Conservation (phyloP, 2,329 filamentous ascomycete species). For the Trichoderma arundinaceum region DNA sequence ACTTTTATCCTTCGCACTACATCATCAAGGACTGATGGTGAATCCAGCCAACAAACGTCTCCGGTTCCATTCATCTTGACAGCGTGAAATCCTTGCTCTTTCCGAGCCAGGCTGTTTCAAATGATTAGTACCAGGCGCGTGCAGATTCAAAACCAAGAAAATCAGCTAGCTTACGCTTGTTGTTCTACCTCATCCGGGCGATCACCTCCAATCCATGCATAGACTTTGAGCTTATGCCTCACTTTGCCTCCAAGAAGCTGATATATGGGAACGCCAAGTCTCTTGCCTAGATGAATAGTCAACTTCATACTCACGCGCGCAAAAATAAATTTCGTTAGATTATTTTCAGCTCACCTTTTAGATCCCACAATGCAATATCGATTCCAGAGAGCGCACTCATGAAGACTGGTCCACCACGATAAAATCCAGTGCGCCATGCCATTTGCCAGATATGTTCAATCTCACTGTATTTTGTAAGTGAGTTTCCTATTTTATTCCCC, state of each 20-base stretch:
- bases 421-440: slow-evolving; percentile 73
- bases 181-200: slow-evolving; percentile 68
- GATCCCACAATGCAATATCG: slow-evolving; percentile 80
- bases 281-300: slow-evolving; percentile 45
- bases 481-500: not conserved
- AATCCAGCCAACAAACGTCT: slow-evolving; percentile 77
- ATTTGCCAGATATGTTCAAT: slow-evolving; percentile 84
- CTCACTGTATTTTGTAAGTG: slow-evolving; percentile 53
- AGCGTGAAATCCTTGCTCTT: slow-evolving; percentile 66
- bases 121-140: not conserved
- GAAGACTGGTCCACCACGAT: slow-evolving; percentile 77
- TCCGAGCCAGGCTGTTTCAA: slow-evolving; percentile 56
- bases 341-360: slow-evolving; percentile 59
- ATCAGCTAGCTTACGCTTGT: slow-evolving; percentile 57
- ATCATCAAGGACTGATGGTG: slow-evolving; percentile 65
- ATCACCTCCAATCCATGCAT: slow-evolving; percentile 80
- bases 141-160: not conserved
- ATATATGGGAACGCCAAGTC: slow-evolving; percentile 69
- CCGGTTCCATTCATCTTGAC: slow-evolving; percentile 84
- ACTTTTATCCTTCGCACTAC: slow-evolving; percentile 70
- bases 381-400: slow-evolving; percentile 80
- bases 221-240: slow-evolving; percentile 71
- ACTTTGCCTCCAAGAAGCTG: slow-evolving; percentile 77
- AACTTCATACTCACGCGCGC: not conserved
- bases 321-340: not conserved